Evolutionary conservation across 495 filamentous ascomycete species (phyloP), one percentile per base, ranked within the genome.

Genomic region (Neurospora tetrasperma): DNA sequence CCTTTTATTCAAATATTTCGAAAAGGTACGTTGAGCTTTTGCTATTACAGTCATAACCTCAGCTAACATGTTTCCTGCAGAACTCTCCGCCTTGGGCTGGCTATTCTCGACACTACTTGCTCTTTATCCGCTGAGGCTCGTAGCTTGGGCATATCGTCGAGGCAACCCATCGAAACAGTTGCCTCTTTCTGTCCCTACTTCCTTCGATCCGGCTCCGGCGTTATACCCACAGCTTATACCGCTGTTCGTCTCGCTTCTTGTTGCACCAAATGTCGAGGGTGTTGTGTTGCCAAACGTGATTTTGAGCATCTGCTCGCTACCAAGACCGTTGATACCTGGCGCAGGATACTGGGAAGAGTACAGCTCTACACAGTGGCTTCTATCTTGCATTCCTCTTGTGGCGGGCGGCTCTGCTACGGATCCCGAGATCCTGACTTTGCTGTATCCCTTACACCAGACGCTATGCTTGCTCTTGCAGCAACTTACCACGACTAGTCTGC

Each of bases 121-220:
- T 6, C 75, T 83, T 20, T 88, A 88, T 71, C 86, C 85, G n/a
- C 41, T 86, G 71, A 79, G 87, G 62, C 75, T 85, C 7, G 71
- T 81, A 3, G 9, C 78, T 43, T 86, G 85, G 84, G 77, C 83
- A 1, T 84, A 86, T 70, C 72, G 76, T 12, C 75, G 78, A 42
- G 75, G 81, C 20, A 81, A 73, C 4, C 81, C 83, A 3, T 79
- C 78, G 20, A 78, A 71, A 66, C 82, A 54, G 40, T 71, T 85
- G 31, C 82, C 84, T 4, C 70, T 88, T 80, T 84, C 66, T 16
- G 83, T 97, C 20, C 92, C 93, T 1, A 78, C 89, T 14, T 84
- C 86, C 38, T 97, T 98, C 79, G 96, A 99, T 77, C 96, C 94
- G 3, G 96, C 96, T 18, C 93, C 96, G 7, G 83, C 98, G 10